Percentiles rank a stretch among this genome's conserved stretches.
Conservation (phyloP, 768 basidiomycete genomes). For the Tricholoma furcatifolium region DNA sequence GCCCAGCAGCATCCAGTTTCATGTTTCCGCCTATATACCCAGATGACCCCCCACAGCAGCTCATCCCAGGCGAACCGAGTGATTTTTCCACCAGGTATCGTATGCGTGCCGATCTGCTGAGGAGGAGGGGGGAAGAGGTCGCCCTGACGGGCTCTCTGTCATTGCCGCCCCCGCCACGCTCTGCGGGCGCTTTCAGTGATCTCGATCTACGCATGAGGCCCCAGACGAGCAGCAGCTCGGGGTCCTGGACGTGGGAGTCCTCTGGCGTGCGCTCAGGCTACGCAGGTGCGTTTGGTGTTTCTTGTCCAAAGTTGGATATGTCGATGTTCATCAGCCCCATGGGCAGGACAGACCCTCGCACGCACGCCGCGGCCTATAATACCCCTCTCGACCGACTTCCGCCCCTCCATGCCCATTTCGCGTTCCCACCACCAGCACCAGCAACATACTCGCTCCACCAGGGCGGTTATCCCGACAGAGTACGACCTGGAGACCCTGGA, state of each 20-base stretch:
- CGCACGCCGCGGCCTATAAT: neutral
- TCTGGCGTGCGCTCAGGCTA: conserved; percentile 37
- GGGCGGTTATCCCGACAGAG: neutral
- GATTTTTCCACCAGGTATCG: conserved; percentile 51
- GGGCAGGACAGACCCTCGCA: conserved; percentile 1
- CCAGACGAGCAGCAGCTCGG: too few relatives aligned
- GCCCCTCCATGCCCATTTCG: neutral
- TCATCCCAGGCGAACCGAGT: conserved; percentile 16
- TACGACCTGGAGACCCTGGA: conserved; percentile 4
- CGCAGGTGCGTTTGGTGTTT: conserved; percentile 32
- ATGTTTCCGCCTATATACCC: conserved; percentile 23
- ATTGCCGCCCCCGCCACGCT: too few relatives aligned
- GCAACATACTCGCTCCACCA: neutral
- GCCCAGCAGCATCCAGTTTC: conserved; percentile 14
- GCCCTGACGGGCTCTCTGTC: neutral
- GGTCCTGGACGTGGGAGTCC: conserved; percentile 26
- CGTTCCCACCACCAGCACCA: neutral
- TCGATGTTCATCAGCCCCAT: neutral
- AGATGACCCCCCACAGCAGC: conserved; percentile 1
- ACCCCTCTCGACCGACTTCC: neutral
- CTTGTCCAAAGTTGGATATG: neutral
- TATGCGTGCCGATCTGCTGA: conserved; percentile 42
- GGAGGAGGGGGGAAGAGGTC: conserved; percentile 20
- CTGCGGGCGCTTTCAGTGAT: too few relatives aligned
- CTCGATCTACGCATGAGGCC: too few relatives aligned